Evolutionary conservation across 805 yeast genomes (phyloP).

Genomic region (Pichia insulana): DNA sequence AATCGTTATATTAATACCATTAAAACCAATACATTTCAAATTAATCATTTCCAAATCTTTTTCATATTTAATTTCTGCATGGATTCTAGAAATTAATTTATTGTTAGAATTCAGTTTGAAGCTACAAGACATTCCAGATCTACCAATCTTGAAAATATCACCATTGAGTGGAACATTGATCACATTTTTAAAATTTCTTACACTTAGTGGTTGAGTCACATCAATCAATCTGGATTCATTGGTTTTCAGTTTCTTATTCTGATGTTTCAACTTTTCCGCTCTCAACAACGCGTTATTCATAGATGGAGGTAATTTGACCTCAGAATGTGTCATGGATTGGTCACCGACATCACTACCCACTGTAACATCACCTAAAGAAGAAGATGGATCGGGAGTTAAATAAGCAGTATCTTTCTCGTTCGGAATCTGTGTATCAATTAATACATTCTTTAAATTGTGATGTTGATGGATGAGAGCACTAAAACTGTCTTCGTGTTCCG

Average conservation of each 20-base stretch:
- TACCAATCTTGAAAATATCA: slow-evolving; percentile 43
- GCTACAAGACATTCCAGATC: slow-evolving; percentile 57
- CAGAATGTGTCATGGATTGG: background rate
- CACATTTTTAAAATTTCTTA: slow-evolving; percentile 10
- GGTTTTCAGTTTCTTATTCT: background rate
- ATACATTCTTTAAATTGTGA: background rate
- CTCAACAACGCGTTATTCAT: background rate
- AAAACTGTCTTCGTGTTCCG: background rate
- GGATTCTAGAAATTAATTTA: slow-evolving; percentile 60
- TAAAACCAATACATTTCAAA: slow-evolving; percentile 71
- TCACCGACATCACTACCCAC: slow-evolving; percentile 5
- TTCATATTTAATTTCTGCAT: slow-evolving; percentile 43
- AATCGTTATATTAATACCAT: slow-evolving; percentile 63
- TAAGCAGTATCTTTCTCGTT: slow-evolving; percentile 25
- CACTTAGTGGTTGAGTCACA: slow-evolving; percentile 4
- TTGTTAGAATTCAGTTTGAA: slow-evolving; percentile 38
- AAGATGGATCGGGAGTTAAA: slow-evolving; percentile 71
- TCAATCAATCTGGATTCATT: slow-evolving; percentile 2
- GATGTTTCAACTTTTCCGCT: too few species aligned
- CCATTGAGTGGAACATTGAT: slow-evolving; percentile 32
- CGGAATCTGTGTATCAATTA: background rate
- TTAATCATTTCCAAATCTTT: slow-evolving; percentile 33
- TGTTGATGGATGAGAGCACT: background rate
- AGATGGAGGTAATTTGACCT: background rate
- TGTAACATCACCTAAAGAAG: slow-evolving; percentile 33